Evolutionary conservation across 306 rosid genomes (phyloP), one percentile per base, ranked within the genome.

Genomic region (Sechiopsis laciniata): DNA sequence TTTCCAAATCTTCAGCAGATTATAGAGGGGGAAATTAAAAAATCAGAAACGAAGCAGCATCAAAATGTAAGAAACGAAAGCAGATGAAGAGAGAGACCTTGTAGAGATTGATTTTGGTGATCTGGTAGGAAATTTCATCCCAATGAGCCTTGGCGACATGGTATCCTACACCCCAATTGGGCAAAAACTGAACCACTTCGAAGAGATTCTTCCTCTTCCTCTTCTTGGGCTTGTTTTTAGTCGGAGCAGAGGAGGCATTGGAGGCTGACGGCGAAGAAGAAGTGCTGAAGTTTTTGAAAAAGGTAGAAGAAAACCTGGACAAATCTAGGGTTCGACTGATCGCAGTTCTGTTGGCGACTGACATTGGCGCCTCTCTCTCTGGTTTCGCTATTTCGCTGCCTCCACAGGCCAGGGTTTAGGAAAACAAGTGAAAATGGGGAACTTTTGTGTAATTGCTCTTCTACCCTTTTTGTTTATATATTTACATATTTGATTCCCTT

Each of bases 71-170:
- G 29, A 78, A 75, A 29, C 37, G 55, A 62, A 70, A 79, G 75
- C 15, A 56, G 56, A 16, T 48, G 50, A 20, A 74, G 32, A 79
- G n/a, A 79, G 20, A 14, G 19, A 88, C 95, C 99, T 95, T 95
- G 78, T 95, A 91, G 72, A 95, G 97, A 88, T 95, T 91, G 72
- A 95, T 80, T 79, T 91, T 91, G 13, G 97, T 95, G 83, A 91
- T 88, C 80, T 89, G 85, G 24, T 95, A 95, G 45, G 99, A 88
- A 73, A 89, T 88, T 6, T 88, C 91, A 0, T 82, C 72, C 97
- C 99, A 95, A 59, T 95, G 99, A 68, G 85, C 77, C 82, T 95
- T 95, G 59, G 96, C 96, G 92, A 95, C 83, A 77, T 88, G 97
- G 72, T 86, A 87, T 6, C 99, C 96, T 17, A 95, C 69, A 69